Evolutionary conservation across 2,329 filamentous ascomycete genomes (phyloP).

Genomic region (Nothophaeocryptopus gaeumannii): DNA sequence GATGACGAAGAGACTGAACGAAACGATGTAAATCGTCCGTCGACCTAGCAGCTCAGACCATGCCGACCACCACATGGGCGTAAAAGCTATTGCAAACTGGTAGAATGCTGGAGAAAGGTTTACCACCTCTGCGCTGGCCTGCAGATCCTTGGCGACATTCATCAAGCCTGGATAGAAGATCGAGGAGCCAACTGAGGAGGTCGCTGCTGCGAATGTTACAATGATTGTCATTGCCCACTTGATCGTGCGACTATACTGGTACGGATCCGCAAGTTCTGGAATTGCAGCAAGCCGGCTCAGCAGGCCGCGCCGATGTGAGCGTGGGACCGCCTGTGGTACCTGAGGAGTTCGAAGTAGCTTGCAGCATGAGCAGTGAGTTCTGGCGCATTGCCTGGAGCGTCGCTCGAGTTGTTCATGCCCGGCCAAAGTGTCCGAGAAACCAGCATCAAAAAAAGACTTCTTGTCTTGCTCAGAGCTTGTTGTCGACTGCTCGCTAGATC

Average conservation of each 20-base stretch:
- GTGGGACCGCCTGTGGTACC: constrained; percentile 41
- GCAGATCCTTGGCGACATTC: constrained; percentile 58
- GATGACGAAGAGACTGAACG: constrained; percentile 68
- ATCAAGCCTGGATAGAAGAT: constrained; percentile 1
- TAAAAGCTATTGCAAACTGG: constrained; percentile 75
- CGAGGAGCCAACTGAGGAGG: background rate
- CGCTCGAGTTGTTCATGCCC: too few relatives aligned
- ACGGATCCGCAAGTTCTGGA: constrained; percentile 72
- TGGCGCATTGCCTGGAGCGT: too few relatives aligned
- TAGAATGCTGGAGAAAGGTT: constrained; percentile 76
- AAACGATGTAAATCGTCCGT: constrained; percentile 71
- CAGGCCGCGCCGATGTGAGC: constrained; percentile 62
- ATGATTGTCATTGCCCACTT: constrained; percentile 81
- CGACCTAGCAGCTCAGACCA: constrained; percentile 72
- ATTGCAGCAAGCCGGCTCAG: constrained; percentile 66
- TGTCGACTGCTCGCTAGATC: too few relatives aligned
- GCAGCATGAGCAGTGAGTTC: too few relatives aligned
- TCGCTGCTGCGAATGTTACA: constrained; percentile 67
- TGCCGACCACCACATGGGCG: constrained; percentile 81
- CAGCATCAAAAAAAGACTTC: too few relatives aligned
- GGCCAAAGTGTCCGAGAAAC: too few relatives aligned
- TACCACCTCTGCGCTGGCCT: constrained; percentile 61
- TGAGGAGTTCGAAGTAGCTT: too few relatives aligned
- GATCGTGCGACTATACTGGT: constrained; percentile 65
- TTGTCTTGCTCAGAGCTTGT: too few relatives aligned